Base-by-base conservation (phyloP, 306 rosid species). In the Begonia fuchsioides region DNA sequence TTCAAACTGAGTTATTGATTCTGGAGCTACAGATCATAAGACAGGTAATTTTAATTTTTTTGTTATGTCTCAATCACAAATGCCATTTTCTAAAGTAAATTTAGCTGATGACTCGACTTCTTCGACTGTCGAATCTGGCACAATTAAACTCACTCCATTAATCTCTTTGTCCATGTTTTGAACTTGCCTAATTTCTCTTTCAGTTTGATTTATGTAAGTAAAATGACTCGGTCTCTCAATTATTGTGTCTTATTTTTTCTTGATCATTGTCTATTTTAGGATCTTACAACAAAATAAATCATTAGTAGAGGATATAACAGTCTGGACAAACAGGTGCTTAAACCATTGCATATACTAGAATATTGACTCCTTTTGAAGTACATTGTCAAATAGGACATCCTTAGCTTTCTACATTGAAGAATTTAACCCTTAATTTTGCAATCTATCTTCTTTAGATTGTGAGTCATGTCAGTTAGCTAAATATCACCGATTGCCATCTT, bases 11-110 rank as follows among this genome's bases (percentile, higher is more conserved):
- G 15, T 54, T 3, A 18, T 40, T 17, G 58, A 54, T 16, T 54
- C 58, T 11, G 49, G 58, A 11, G 58, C 47, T 2, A 53, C 15
- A 12, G 15, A 53, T 11, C 39, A 53, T 41, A 39, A 16, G 58
- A 53, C 11, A 15, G 39, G 49, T 17, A 12, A 1, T 18, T 53
- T 38, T 12, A 16, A 10, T 53, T 16, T 9, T 9, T 13, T 18
- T 3, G 39, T 16, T 41, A 6, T 18, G 16, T 54, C 11, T 17
- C 17, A 17, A 12, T 5, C 32, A 19, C 11, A 39, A 5, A 41
- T 3, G 5, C 18, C 38, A 10, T 13, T 38, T 15, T 17, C 16
- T 1, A 54, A 2, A 16, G 14, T 54, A 12, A 54, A 32, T 12
- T 39, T 54, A 12, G 58, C 58, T 38, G 44, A 17, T 17, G 58